Conservation (phyloP, 2,329 filamentous ascomycete genomes). For the Cladosporium sp. region DNA sequence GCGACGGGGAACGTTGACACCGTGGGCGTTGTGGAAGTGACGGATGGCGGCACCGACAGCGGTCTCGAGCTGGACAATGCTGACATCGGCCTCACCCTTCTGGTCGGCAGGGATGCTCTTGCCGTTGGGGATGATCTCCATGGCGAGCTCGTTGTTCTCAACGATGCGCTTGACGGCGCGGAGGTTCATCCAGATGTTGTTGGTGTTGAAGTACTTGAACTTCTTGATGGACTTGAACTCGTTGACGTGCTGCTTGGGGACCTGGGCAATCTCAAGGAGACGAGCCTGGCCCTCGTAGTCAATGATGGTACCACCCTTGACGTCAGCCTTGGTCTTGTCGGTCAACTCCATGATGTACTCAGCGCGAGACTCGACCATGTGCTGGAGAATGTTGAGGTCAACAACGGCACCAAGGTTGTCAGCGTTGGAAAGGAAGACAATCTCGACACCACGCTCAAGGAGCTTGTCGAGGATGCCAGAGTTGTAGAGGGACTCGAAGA, state of each 20-base stretch:
- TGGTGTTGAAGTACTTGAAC: conserved; percentile 99
- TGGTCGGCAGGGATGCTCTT: conserved; percentile 98
- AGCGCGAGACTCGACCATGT: conserved; percentile 95
- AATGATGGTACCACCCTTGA: conserved; percentile 99
- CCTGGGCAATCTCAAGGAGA: conserved; percentile 96
- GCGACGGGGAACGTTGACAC: conserved; percentile 95
- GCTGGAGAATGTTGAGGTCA: conserved; percentile 94
- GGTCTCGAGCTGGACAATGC: conserved; percentile 96
- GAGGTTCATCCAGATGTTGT: conserved; percentile 99
- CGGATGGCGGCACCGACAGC: conserved; percentile 97
- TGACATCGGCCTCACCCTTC: conserved; percentile 98
- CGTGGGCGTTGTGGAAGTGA: conserved; percentile 97
- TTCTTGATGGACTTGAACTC: conserved; percentile 99
- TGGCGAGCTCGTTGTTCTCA: conserved; percentile 95
- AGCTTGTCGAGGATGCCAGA: conserved; percentile 97
- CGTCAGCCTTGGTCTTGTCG: conserved; percentile 99
- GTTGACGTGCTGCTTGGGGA: conserved; percentile 99
- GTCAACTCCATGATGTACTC: conserved; percentile 99
- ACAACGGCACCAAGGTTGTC: conserved; percentile 98
- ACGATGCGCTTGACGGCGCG: conserved; percentile 97
- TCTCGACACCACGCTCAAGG: conserved; percentile 89
- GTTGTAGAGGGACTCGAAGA: conserved; percentile 99
- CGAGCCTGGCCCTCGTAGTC: conserved; percentile 97
- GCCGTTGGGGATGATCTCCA: conserved; percentile 99
- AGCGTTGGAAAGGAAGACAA: conserved; percentile 97